Evolutionary conservation across 1,284 basidiomycete genomes (phyloP), one percentile per base, ranked within the genome.

Genomic region (Abortiporus biennis): DNA sequence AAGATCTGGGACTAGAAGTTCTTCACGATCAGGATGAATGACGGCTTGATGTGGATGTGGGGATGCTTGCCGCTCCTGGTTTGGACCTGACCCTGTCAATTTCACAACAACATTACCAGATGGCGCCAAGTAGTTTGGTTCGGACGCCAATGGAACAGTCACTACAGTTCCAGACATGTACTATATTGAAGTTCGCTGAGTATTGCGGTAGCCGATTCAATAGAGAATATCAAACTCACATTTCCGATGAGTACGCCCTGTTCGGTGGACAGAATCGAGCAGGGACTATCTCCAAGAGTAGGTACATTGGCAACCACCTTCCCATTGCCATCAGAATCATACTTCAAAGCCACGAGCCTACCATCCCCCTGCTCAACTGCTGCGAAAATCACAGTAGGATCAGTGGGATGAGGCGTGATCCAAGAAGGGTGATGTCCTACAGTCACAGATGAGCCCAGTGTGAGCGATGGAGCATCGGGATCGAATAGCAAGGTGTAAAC

Each of bases 31-130:
- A 2, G 64, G 49, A 36, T 68, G 64, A 35, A 74, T 52, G 41
- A 72, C 54, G 24, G 77, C 71, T 53, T 88, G 80, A 57, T 89
- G 85, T 0, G 81, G 79, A 54, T 89, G 85, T 2, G 85, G 68
- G 2, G 59, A 59, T 43, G 73, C 67, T 53, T 89, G 85, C 24
- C 85, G 71, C n/a, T 68, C 68, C 21, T 54, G 53, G 54, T 82
- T 69, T 2, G 80, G 80, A 1, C 85, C 83, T 0, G 66, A 64
- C 4, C 75, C 78, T 15, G 54, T 58, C 38, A 51, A 76, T 11
- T 38, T 35, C 21, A 51, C 15, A 13, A 40, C 19, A 1, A 40
- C 29, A 17, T 37, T 43, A 5, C 40, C 43, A 62, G 54, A 39
- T 3, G 38, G 42, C 16, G 33, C 49, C 20, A 77, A 56, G 51